These are phyloP conservation scores for Brachypodium distachyon DNA, from an alignment of 202 grass and related monocot species.

Conservation along the genomic window DNA sequence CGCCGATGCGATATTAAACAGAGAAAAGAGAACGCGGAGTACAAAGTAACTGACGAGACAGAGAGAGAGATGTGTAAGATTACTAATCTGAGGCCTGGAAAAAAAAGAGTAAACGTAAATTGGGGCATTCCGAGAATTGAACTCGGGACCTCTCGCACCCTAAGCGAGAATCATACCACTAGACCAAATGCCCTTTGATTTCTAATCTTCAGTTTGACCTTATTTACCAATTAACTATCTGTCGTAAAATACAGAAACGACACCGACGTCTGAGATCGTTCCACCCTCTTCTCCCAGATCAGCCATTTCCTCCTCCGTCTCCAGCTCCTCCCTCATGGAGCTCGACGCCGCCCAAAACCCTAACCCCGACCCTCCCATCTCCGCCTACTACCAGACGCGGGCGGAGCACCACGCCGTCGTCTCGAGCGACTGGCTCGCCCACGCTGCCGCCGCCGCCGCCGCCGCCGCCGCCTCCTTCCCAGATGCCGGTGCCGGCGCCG, in stretches of 20 bases:
- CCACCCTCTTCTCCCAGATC: not conserved
- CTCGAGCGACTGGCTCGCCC: conserved; percentile 71
- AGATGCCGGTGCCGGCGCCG: not conserved
- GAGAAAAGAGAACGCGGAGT: too few relatives aligned
- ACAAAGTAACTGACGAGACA: too few relatives aligned
- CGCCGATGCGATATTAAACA: too few relatives aligned
- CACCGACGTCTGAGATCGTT: not conserved
- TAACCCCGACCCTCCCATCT: conserved; percentile 48
- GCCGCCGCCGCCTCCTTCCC: not conserved
- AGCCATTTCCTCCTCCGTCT: not conserved
- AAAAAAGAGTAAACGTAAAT: too few relatives aligned
- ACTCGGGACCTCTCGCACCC: conserved; percentile 88
- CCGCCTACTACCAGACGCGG: conserved; percentile 94
- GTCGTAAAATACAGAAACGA: too few relatives aligned
- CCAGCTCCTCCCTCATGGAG: conserved; percentile 17
- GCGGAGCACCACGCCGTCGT: conserved; percentile 84
- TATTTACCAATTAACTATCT: too few relatives aligned
- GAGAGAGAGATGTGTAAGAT: too few relatives aligned
- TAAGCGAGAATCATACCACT: conserved; percentile 86
- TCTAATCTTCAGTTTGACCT: too few relatives aligned
- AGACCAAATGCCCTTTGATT: conserved; percentile 42
- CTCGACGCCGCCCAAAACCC: conserved; percentile 40
- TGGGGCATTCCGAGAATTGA: conserved; percentile 51
- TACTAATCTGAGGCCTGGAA: too few relatives aligned
- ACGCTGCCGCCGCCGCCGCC: conserved; percentile 45